Evolutionary conservation across 2,329 filamentous ascomycete species (phyloP), one percentile per base, ranked within the genome.

Genomic region (Xenoacremonium recifei): DNA sequence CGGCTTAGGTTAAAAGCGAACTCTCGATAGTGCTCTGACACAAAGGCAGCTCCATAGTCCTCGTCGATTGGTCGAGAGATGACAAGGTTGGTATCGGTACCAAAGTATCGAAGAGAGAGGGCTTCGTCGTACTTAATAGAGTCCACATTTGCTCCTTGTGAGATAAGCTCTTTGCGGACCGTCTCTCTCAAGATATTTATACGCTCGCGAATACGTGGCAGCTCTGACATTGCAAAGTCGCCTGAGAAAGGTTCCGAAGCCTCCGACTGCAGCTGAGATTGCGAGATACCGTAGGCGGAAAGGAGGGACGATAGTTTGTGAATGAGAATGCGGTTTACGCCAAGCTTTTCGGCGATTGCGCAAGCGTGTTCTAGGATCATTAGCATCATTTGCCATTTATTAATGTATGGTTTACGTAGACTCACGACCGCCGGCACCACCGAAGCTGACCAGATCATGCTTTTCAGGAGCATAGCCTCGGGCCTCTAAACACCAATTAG

Each of bases 361-460:
- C 63, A 67, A 0, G 70, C 69, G 42, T 73, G 70, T 39, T 89
- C 42, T 35, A 13, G 9, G 13, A 27, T 7, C 7, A 27, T 27
- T 27, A 27, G 23, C 7, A n/a, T n/a, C n/a, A n/a, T n/a, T n/a
- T n/a, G n/a, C n/a, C n/a, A n/a, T n/a, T n/a, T n/a, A n/a, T n/a
- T n/a, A n/a, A n/a, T n/a, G n/a, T n/a, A n/a, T n/a, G n/a, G n/a
- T n/a, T n/a, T n/a, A n/a, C n/a, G n/a, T n/a, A n/a, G 9, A 44
- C 41, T 2, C 39, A 44, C 41, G 85, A 1, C 85, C 85, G 42
- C 87, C 86, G 5, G 87, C 87, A 48, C 87, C 86, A 18, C 86
- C 86, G 59, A 90, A 67, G 17, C 53, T 55, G n/a, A 60, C 62
- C 5, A 66, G 56, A 18, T 62, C 51, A 29, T 66, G 63, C 7